phyloP scores from a whole-genome alignment of 495 filamentous ascomycete genomes.

The Aspergillus funiculosus region DNA sequence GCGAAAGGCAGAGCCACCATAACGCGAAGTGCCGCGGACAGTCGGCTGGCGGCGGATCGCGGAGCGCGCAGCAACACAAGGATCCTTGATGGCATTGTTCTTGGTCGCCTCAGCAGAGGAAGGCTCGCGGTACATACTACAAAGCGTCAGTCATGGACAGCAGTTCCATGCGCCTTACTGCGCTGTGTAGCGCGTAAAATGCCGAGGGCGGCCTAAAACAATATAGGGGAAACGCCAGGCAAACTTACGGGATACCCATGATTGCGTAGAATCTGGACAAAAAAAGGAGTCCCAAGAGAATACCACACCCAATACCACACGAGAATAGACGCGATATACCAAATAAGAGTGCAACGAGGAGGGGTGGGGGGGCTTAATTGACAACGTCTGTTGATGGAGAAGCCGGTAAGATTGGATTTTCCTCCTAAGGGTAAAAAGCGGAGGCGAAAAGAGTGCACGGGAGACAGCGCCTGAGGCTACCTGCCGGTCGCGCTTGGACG shows the following conservation, averaged over 20 bases:
- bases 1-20: conserved; percentile 27
- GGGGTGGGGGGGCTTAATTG: conserved; percentile 15
- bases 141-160: conserved; percentile 20
- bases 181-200: conserved; percentile 26
- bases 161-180: conserved; percentile 14
- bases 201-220: conserved; percentile 3
- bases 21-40: conserved; percentile 35
- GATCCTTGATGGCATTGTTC: conserved; percentile 51
- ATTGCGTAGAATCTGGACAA: conserved; percentile 20
- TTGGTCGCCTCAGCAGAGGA: conserved; percentile 45
- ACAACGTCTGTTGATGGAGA: conserved; percentile 21
- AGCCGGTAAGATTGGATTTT: conserved; percentile 21
- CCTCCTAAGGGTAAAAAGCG: conserved; percentile 19
- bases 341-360: conserved; percentile 17
- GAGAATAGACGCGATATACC: conserved; percentile 7
- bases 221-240: conserved; percentile 17
- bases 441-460: conserved; percentile 14
- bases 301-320: conserved; percentile 8
- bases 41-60: conserved; percentile 58
- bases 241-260: conserved; percentile 81
- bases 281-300: conserved; percentile 3
- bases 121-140: conserved; percentile 56
- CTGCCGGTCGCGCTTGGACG: conserved; percentile 7
- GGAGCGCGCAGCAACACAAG: conserved; percentile 60
- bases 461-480: conserved; percentile 17